These are phyloP conservation scores for Gossypium stocksii DNA, from an alignment of 345 rosid genomes.

Conservation along the genomic window DNA sequence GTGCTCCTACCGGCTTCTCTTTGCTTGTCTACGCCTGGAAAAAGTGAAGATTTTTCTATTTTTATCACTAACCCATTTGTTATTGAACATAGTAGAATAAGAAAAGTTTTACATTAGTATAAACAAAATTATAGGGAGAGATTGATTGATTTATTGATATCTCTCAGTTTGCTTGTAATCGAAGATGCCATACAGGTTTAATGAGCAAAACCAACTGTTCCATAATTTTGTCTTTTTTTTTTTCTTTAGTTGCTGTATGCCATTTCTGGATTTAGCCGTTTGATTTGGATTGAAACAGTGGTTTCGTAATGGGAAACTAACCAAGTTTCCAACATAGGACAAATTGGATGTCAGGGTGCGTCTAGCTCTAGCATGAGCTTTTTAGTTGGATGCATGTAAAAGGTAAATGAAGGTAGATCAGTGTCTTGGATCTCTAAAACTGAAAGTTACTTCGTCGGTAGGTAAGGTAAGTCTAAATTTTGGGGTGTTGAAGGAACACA, in stretches of 20 bases:
- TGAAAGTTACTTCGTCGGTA: background rate
- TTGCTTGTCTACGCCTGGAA: slow-evolving; percentile 86
- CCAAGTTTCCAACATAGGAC: slow-evolving; percentile 36
- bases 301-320: slow-evolving; percentile 28
- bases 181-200: slow-evolving; percentile 2
- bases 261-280: background rate
- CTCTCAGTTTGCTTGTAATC: background rate
- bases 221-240: background rate
- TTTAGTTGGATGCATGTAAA: too few species aligned
- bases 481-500: background rate
- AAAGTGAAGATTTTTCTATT: slow-evolving; percentile 39
- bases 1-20: slow-evolving; percentile 63
- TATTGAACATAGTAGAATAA: slow-evolving; percentile 29
- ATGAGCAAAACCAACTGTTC: background rate
- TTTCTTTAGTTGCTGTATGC: background rate
- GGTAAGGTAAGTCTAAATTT: background rate
- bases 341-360: slow-evolving; percentile 51
- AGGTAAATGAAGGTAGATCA: too few species aligned
- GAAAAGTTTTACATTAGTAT: background rate
- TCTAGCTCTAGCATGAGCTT: slow-evolving; percentile 2
- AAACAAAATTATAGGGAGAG: background rate
- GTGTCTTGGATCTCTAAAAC: slow-evolving; percentile 1
- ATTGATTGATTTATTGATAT: slow-evolving; percentile 5
- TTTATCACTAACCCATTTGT: slow-evolving; percentile 41
- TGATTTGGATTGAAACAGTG: slow-evolving; percentile 17